Evolutionary conservation across 768 basidiomycete genomes (phyloP).

Genomic region (Amanita pseudoporphyria): DNA sequence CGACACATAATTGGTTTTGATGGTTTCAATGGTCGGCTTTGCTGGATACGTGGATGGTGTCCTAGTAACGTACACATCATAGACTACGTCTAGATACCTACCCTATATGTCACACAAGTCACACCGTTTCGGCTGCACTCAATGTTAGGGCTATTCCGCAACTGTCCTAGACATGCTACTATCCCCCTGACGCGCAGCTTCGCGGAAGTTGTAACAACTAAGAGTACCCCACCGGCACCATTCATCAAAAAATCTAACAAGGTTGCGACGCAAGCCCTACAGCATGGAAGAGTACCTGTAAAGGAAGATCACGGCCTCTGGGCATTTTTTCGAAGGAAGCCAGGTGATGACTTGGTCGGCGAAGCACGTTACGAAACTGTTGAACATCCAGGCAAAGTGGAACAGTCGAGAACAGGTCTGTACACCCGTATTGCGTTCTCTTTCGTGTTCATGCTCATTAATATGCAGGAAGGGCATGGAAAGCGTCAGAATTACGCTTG

Average conservation of each 20-base stretch:
- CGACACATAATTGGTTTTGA: slow-evolving; percentile 1
- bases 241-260: neutral
- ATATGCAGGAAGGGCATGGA: slow-evolving; percentile 78
- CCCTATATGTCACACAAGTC: slow-evolving; percentile 1
- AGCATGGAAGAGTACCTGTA: slow-evolving; percentile 24
- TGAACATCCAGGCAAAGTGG: slow-evolving; percentile 19
- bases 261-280: slow-evolving; percentile 6
- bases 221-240: neutral
- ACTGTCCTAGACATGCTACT: slow-evolving; percentile 1
- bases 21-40: slow-evolving; percentile 2
- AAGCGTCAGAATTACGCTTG: slow-evolving; percentile 72
- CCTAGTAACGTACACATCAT: slow-evolving; percentile 1
- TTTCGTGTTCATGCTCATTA: neutral
- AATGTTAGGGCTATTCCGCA: slow-evolving; percentile 9
- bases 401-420: neutral
- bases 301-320: slow-evolving; percentile 65
- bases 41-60: neutral
- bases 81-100: neutral
- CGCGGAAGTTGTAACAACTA: slow-evolving; percentile 7
- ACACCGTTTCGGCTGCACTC: neutral
- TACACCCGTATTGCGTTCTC: neutral
- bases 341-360: slow-evolving; percentile 31
- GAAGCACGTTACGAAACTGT: slow-evolving; percentile 43
- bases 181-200: slow-evolving; percentile 6
- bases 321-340: slow-evolving; percentile 61